Evolutionary conservation across 1,284 basidiomycete genomes (phyloP).

Genomic region (Cutaneotrichosporon dermatis): DNA sequence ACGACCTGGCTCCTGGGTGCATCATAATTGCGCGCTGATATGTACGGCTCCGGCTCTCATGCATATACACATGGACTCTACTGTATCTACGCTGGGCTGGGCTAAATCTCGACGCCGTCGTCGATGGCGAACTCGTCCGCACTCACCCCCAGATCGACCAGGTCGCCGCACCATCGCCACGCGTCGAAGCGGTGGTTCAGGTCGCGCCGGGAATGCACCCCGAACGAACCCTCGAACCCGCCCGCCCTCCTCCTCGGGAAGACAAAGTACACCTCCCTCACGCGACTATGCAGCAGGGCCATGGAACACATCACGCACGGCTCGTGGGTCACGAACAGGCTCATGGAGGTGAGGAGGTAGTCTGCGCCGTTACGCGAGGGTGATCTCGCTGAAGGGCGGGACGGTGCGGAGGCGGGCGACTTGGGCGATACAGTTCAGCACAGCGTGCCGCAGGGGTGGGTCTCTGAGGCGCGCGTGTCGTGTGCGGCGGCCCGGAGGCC

Average conservation of each 20-base stretch:
- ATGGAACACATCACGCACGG: slow-evolving; percentile 95
- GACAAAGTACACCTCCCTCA: slow-evolving; percentile 74
- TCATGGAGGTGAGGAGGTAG: slow-evolving; percentile 77
- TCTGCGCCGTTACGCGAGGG: slow-evolving; percentile 60
- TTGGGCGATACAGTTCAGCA: slow-evolving; percentile 66
- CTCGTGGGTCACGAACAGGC: slow-evolving; percentile 84
- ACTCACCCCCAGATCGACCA: slow-evolving; percentile 16
- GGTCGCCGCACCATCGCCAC: slow-evolving; percentile 40
- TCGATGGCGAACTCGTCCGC: slow-evolving; percentile 11
- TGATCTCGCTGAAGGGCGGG: slow-evolving; percentile 42
- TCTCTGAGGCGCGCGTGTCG: slow-evolving; percentile 64
- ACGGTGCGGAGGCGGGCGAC: slow-evolving; percentile 54
- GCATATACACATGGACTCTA: too few species aligned
- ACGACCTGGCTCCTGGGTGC: too few species aligned
- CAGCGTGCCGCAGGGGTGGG: slow-evolving; percentile 79
- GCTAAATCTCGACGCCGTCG: slow-evolving; percentile 14
- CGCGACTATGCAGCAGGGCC: slow-evolving; percentile 85
- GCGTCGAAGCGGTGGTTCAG: slow-evolving; percentile 81
- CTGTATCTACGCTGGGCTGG: too few species aligned
- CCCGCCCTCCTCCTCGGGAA: slow-evolving; percentile 60
- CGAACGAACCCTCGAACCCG: slow-evolving; percentile 50
- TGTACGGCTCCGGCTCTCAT: too few species aligned
- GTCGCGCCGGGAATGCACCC: slow-evolving; percentile 67
- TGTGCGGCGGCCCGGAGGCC: slow-evolving; percentile 50
- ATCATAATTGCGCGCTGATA: too few species aligned